Evolutionary conservation across 257 asterid species (phyloP), one percentile per base, ranked within the genome.

Genomic region (Mitragyna speciosa): DNA sequence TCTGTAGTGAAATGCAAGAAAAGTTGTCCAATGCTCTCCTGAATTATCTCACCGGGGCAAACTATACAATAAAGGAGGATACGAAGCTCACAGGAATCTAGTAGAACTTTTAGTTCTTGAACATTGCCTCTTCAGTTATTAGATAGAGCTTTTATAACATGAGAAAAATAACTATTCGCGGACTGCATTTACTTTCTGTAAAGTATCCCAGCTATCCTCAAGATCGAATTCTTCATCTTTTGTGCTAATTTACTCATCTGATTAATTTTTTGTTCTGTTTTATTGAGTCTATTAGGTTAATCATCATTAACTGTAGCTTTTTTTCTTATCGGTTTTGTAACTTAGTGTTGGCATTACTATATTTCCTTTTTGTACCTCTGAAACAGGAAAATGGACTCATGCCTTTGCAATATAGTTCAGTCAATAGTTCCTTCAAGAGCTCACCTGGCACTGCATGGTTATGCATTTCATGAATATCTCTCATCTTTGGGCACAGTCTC

Each of bases 401-500:
- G 74, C 77, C 78, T 88, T 70, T 48, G 82, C 81, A 72, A 80
- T 79, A 76, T 91, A 79, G 87, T 94, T 61, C 86, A 86, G 75
- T 84, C 89, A 49, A 78, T 90, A 79, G 94, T 96, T 84, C 91
- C 97, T 64, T 26, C 89, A 75, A 86, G 81, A 79, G 88, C 96
- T 61, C 84, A 87, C 83, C 81, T 92, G n/a, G 80, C 91, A n/a
- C 84, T 89, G 73, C 90, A 63, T 82, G 97, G 97, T 43, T 76
- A 80, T 76, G 89, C 96, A 76, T 87, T 87, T 84, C 94, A 91
- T 76, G 99, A 96, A 85, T 96, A 94, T 83, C 80, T 90, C 67
- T 89, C 96, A 49, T 82, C 96, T 31, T 85, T 96, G 90, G 86
- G 96, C 90, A 97, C 82, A 83, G 92, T 96, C 51, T 94, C 99